These are phyloP conservation scores for Kurtzmaniella quercitrusa DNA, from an alignment of 1,139 yeast species.

Conservation along the genomic window DNA sequence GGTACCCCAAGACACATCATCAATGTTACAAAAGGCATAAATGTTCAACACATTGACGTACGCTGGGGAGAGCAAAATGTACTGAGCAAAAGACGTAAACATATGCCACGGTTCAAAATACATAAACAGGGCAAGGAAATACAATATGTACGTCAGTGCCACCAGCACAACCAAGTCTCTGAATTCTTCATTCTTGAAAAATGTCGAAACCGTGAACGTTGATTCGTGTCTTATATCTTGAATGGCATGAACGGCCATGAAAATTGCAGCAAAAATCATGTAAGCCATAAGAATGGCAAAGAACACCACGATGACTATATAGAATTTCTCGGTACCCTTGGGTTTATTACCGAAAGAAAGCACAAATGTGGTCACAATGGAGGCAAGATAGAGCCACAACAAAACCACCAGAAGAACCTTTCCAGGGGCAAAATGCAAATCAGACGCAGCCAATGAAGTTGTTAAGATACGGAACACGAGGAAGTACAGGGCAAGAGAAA, in stretches of 20 bases:
- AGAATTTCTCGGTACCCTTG: constrained; percentile 80
- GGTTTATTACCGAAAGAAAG: constrained; percentile 93
- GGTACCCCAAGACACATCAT: constrained; percentile 51
- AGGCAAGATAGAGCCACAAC: constrained; percentile 84
- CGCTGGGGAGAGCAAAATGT: constrained; percentile 44
- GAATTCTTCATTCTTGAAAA: constrained; percentile 40
- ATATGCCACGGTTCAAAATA: constrained; percentile 51
- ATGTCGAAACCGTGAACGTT: constrained; percentile 32
- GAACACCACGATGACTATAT: constrained; percentile 77
- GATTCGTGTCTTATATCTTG: constrained; percentile 25
- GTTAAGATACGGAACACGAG: constrained; percentile 78
- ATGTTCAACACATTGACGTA: constrained; percentile 46
- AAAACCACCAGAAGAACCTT: constrained; percentile 74
- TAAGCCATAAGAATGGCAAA: constrained; percentile 91
- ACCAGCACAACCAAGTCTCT: constrained; percentile 48
- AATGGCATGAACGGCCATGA: constrained; percentile 44
- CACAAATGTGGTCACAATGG: constrained; percentile 87
- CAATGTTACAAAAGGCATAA: constrained; percentile 48
- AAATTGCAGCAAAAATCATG: constrained; percentile 65
- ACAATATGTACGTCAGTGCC: constrained; percentile 42
- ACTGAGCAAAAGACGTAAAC: constrained; percentile 46
- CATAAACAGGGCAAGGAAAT: constrained; percentile 42
- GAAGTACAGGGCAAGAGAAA: constrained; percentile 75
- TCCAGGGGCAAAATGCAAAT: constrained; percentile 57
- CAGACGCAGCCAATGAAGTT: constrained; percentile 55